phyloP scores from a whole-genome alignment of 78 protist species.

The Tieghemostelium lacteum region DNA sequence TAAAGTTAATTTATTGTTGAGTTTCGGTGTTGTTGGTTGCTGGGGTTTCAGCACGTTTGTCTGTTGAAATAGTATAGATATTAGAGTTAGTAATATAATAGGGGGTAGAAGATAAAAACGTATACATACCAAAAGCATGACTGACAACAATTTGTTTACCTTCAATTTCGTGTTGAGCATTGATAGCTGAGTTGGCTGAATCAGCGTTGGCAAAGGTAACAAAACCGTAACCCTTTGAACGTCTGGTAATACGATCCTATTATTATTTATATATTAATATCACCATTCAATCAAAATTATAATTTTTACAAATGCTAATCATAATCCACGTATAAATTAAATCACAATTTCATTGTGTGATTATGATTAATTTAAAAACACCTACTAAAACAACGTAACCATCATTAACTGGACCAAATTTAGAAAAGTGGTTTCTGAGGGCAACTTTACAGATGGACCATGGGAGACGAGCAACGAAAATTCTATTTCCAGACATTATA shows the following conservation, averaged over 20 bases:
- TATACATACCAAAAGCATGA: conserved; percentile 48
- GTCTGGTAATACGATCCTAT: conserved; percentile 68
- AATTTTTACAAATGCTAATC: background rate
- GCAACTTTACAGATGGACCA: conserved; percentile 75
- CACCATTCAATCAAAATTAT: background rate
- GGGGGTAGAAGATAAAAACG: background rate
- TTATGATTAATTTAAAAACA: background rate
- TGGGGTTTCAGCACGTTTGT: background rate
- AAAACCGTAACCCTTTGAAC: conserved; percentile 79
- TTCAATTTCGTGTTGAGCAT: conserved; percentile 41
- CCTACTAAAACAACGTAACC: conserved; percentile 67
- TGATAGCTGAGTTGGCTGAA: conserved; percentile 38
- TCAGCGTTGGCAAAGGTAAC: conserved; percentile 18
- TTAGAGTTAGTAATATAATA: too few relatives aligned
- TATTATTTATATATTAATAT: background rate
- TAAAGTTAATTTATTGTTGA: background rate
- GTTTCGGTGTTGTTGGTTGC: background rate
- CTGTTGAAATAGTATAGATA: background rate
- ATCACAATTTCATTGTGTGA: background rate
- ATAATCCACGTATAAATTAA: background rate
- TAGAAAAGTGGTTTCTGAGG: conserved; percentile 59
- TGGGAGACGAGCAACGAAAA: conserved; percentile 79
- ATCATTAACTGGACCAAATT: conserved; percentile 57
- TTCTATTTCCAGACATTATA: conserved; percentile 44
- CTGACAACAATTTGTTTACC: conserved; percentile 65